phyloP scores from a whole-genome alignment of 2,329 filamentous ascomycete species.

The Colletotrichum sp. region DNA sequence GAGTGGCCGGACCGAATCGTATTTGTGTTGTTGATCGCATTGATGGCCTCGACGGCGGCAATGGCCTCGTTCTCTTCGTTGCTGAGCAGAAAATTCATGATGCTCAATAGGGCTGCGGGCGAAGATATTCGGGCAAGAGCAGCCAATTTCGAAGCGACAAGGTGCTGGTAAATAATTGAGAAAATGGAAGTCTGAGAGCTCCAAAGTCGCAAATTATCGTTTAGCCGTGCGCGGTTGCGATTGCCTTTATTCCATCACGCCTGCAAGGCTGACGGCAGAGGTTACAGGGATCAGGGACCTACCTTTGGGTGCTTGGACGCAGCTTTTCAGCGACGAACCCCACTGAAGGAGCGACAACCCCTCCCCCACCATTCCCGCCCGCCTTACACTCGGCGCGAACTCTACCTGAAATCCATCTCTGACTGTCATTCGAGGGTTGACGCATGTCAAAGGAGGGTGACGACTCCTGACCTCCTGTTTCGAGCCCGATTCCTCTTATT shows the following conservation, averaged over 20 bases:
- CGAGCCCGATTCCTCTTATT: background rate
- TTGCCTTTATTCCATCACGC: background rate
- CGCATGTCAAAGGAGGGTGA: background rate
- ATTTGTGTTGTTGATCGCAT: slow-evolving; percentile 70
- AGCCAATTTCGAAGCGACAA: background rate
- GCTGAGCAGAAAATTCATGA: slow-evolving; percentile 65
- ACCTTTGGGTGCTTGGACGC: background rate
- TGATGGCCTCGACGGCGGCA: slow-evolving; percentile 21
- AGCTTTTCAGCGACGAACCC: slow-evolving; percentile 1
- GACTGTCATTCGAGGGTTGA: background rate
- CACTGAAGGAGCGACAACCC: slow-evolving; percentile 12
- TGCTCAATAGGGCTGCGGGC: slow-evolving; percentile 1
- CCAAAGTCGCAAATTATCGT: background rate
- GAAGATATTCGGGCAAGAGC: background rate
- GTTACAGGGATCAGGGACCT: background rate
- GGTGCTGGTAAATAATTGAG: background rate
- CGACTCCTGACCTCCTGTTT: background rate
- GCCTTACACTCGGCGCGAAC: background rate
- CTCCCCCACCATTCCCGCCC: slow-evolving; percentile 21
- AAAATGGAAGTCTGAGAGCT: background rate
- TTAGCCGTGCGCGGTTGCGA: slow-evolving; percentile 6
- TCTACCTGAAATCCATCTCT: background rate
- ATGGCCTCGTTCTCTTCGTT: slow-evolving; percentile 46
- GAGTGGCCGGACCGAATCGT: slow-evolving; percentile 78
- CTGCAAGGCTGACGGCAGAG: slow-evolving; percentile 38